Evolutionary conservation across 2,329 filamentous ascomycete genomes (phyloP), one percentile per base, ranked within the genome.

Genomic region (Fusarium sp.): DNA sequence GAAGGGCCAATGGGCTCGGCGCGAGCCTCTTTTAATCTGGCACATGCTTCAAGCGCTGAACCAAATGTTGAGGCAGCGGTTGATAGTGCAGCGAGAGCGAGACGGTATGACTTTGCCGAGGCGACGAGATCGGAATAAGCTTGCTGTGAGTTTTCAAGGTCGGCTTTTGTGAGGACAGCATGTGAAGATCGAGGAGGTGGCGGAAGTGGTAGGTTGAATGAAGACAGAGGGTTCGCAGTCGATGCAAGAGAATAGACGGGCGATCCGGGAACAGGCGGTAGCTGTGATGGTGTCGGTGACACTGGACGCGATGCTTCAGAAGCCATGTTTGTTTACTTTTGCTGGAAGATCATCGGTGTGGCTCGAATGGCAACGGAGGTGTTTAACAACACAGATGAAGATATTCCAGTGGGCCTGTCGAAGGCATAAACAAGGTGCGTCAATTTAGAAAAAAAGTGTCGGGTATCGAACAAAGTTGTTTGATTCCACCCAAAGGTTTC

Each of bases 21-120:
- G 54, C 89, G 86, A 34, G 89, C 87, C 77, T 91, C 89, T 75
- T 91, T 91, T 32, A 91, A 81, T 16, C 89, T 86, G n/a, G 90
- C 90, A 78, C 90, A 92, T 65, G 88, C 80, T 80, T 92, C 90
- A 64, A 92, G 85, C 18, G 90, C 88, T 49, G 85, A 85, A 50
- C 89, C 90, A 76, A 92, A 91, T 32, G 85, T 82, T 1, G 89
- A 90, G 3, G 90, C 88, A 4, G 89, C 86, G 8, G 83, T 84
- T 11, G 89, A 90, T 15, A 91, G 82, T 4, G 86, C 78, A 38
- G 89, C 85, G 49, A 92, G 87, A 18, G 89, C 89, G 22, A 87
- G 77, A 47, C 90, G 87, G 78, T 91, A 92, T 43, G 85, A 79
- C 77, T 91, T 91, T 46, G 90, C 90, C 16, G 86, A 87, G 22